Conservation (phyloP, 1,139 yeast genomes). For the Yamadazyma atlantica region DNA sequence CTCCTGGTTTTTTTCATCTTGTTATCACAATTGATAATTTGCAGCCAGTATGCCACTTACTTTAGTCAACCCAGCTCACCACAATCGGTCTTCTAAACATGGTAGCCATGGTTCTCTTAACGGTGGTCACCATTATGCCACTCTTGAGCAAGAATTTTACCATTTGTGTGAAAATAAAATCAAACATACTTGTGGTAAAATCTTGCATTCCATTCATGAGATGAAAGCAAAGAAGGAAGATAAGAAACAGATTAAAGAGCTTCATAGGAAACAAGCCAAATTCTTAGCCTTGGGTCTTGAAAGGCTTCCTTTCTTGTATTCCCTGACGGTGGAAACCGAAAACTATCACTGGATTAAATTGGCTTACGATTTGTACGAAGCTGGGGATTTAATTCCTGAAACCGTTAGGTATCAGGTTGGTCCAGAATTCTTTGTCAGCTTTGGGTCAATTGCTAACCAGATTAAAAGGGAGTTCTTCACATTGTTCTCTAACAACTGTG, state of each 20-base stretch:
- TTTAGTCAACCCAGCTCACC: not conserved
- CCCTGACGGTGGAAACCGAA: slow-evolving; percentile 14
- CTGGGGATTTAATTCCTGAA: slow-evolving; percentile 17
- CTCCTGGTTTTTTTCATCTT: too few relatives aligned
- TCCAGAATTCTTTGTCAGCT: slow-evolving; percentile 15
- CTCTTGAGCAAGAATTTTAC: not conserved
- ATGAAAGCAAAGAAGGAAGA: not conserved
- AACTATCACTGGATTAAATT: slow-evolving; percentile 16
- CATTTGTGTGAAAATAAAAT: not conserved
- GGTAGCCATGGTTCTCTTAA: not conserved
- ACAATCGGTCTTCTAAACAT: not conserved
- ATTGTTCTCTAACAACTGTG: slow-evolving; percentile 6
- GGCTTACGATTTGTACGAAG: slow-evolving; percentile 16
- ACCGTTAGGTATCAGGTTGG: slow-evolving; percentile 15
- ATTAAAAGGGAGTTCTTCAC: slow-evolving; percentile 16
- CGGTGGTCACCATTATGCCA: too few relatives aligned
- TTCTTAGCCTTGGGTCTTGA: slow-evolving; percentile 11
- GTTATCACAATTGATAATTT: too few relatives aligned
- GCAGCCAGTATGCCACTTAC: not conserved
- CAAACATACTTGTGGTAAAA: not conserved
- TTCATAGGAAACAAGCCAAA: slow-evolving; percentile 1
- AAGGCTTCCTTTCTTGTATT: slow-evolving; percentile 16
- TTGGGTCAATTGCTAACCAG: slow-evolving; percentile 17
- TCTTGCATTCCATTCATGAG: not conserved
- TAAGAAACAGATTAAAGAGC: not conserved